phyloP scores from a whole-genome alignment of 257 asterid species.

The Primulina tabacum region DNA sequence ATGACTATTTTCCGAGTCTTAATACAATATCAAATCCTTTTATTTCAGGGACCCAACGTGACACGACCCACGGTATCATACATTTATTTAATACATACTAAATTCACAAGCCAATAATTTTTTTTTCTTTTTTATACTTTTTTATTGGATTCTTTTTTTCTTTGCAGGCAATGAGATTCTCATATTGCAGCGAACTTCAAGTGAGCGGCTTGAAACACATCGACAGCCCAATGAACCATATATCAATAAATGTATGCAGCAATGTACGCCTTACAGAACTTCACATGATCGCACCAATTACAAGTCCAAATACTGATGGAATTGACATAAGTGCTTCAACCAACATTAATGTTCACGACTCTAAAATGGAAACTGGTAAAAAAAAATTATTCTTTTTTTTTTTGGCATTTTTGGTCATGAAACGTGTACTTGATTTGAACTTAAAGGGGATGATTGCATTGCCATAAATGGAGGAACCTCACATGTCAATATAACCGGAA shows the following conservation, averaged over 20 bases:
- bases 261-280: conserved; percentile 27
- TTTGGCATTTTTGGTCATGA: neutral
- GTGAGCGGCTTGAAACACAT: conserved; percentile 37
- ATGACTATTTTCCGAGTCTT: neutral
- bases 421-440: neutral
- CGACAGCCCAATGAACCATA: conserved; percentile 48
- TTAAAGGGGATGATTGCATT: conserved; percentile 53
- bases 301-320: conserved; percentile 64
- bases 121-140: no score
- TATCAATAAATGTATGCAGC: conserved; percentile 35
- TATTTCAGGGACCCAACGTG: conserved; percentile 17
- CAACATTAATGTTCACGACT: conserved; percentile 29
- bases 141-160: neutral
- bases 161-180: conserved; percentile 41
- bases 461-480: conserved; percentile 51
- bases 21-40: neutral
- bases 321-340: conserved; percentile 40
- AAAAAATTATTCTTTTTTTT: neutral
- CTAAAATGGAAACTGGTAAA: conserved; percentile 37
- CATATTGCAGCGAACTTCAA: conserved; percentile 36
- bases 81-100: neutral
- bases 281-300: conserved; percentile 35
- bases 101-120: no score
- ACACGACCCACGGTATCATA: conserved; percentile 27
- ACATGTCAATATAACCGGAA: conserved; percentile 32